A percentile compares a stretch with the other conserved stretches of the same genome.
These are phyloP conservation scores for Rhynchosporium secalis DNA, from an alignment of 2,329 filamentous ascomycete genomes.

Conservation along the genomic window DNA sequence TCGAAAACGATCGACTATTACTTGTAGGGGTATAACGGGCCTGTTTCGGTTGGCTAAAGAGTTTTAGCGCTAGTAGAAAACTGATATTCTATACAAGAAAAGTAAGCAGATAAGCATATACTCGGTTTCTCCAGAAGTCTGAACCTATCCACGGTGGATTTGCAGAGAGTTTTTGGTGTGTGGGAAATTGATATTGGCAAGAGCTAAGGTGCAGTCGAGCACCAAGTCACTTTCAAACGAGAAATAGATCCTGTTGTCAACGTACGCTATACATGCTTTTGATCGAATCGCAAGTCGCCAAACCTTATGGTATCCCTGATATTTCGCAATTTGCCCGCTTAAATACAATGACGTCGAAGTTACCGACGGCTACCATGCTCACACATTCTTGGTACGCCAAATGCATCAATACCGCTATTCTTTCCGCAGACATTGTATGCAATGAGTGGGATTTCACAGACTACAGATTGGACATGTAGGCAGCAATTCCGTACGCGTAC, in stretches of 20 bases:
- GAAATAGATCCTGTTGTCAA: conserved; percentile 64
- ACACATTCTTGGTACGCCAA: conserved; percentile 56
- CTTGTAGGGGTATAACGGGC: too few relatives aligned
- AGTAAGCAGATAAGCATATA: too few relatives aligned
- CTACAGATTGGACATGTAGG: conserved; percentile 62
- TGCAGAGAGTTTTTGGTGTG: conserved; percentile 55
- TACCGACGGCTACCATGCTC: conserved; percentile 65
- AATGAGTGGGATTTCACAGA: conserved; percentile 65
- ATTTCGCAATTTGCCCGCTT: conserved; percentile 54
- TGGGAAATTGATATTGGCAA: conserved; percentile 65
- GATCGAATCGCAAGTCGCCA: not conserved
- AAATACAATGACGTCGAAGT: conserved; percentile 56
- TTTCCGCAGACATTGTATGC: conserved; percentile 64
- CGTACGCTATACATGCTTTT: conserved; percentile 33
- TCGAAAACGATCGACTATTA: too few relatives aligned
- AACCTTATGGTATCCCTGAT: conserved; percentile 10
- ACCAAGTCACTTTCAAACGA: conserved; percentile 56
- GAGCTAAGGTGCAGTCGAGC: conserved; percentile 54
- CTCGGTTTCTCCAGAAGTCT: too few relatives aligned
- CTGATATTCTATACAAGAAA: too few relatives aligned
- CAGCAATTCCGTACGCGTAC: conserved; percentile 55
- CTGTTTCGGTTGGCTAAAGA: too few relatives aligned
- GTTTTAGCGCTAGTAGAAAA: too few relatives aligned
- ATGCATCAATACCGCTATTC: conserved; percentile 64
- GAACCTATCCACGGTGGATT: too few relatives aligned